Evolutionary conservation across 2,329 filamentous ascomycete genomes (phyloP).

Genomic region (Grosmannia penicillata): DNA sequence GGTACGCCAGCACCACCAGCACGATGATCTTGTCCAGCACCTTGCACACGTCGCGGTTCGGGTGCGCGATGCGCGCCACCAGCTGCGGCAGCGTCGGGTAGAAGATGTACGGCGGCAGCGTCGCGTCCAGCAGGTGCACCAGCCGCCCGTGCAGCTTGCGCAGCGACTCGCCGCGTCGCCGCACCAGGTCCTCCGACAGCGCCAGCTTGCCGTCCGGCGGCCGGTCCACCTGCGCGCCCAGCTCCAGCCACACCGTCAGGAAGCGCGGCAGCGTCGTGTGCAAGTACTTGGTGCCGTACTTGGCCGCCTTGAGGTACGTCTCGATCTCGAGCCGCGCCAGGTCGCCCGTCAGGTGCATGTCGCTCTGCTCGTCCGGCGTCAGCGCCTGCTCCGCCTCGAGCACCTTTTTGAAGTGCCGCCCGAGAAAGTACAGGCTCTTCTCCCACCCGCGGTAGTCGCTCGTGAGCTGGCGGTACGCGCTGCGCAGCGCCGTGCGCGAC

Average conservation of each 20-base stretch:
- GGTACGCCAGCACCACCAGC: constrained; percentile 75
- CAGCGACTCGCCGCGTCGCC: constrained; percentile 49
- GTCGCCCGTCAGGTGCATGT: constrained; percentile 66
- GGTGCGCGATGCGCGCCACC: constrained; percentile 87
- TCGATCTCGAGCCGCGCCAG: constrained; percentile 80
- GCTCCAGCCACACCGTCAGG: constrained; percentile 85
- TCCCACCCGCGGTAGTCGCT: constrained; percentile 65
- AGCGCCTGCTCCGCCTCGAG: constrained; percentile 76
- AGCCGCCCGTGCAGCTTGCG: constrained; percentile 58
- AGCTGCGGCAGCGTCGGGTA: constrained; percentile 81
- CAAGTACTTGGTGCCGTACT: constrained; percentile 85
- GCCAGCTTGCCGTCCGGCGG: constrained; percentile 39
- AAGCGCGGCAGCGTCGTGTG: constrained; percentile 89
- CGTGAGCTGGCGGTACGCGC: constrained; percentile 73
- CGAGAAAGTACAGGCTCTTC: constrained; percentile 93
- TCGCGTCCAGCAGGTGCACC: constrained; percentile 61
- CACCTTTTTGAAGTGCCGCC: constrained; percentile 93
- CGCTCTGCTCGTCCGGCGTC: constrained; percentile 60
- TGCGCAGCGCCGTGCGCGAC: constrained; percentile 62
- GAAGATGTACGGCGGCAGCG: constrained; percentile 62
- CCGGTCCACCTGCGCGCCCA: constrained; percentile 62
- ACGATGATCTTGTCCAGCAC: constrained; percentile 66
- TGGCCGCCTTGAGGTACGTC: constrained; percentile 77
- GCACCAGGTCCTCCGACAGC: constrained; percentile 34
- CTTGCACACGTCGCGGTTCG: constrained; percentile 62